Evolutionary conservation across 306 rosid species (phyloP).

Genomic region (Dryas alaskensis): DNA sequence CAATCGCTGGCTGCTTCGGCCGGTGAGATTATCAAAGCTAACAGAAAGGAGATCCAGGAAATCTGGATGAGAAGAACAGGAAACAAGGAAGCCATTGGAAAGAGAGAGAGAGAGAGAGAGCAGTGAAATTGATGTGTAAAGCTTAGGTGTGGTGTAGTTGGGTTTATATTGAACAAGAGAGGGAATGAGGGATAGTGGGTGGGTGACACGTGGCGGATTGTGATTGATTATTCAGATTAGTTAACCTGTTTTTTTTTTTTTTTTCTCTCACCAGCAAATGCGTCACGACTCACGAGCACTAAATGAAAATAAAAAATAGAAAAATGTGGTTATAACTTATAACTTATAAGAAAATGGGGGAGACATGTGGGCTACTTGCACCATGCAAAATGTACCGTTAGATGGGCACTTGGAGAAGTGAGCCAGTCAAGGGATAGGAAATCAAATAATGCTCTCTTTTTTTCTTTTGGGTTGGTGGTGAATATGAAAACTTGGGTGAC

Average conservation of each 20-base stretch:
- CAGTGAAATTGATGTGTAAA: not conserved
- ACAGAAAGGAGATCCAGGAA: not conserved
- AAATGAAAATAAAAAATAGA: not conserved
- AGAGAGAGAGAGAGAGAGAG: not conserved
- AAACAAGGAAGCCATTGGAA: constrained; percentile 22
- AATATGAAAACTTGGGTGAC: not conserved
- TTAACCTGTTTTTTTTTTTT: not conserved
- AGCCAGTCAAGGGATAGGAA: not conserved
- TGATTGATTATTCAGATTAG: not conserved
- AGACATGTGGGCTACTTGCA: not conserved
- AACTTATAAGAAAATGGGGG: not conserved
- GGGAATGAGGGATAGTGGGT: too few species aligned
- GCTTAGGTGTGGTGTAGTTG: not conserved
- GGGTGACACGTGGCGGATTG: not conserved
- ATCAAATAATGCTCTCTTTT: not conserved
- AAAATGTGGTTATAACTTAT: not conserved
- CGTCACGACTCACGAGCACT: not conserved
- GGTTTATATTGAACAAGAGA: not conserved
- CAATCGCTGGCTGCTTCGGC: constrained; percentile 36
- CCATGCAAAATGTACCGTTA: not conserved
- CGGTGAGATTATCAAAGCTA: constrained; percentile 25
- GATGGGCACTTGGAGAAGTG: not conserved
- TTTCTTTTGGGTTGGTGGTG: not conserved
- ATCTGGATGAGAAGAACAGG: not conserved
- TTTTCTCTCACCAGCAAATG: too few species aligned